Evolutionary conservation across 2,329 filamentous ascomycete genomes (phyloP).

Genomic region (Aspergillus fumigatus): DNA sequence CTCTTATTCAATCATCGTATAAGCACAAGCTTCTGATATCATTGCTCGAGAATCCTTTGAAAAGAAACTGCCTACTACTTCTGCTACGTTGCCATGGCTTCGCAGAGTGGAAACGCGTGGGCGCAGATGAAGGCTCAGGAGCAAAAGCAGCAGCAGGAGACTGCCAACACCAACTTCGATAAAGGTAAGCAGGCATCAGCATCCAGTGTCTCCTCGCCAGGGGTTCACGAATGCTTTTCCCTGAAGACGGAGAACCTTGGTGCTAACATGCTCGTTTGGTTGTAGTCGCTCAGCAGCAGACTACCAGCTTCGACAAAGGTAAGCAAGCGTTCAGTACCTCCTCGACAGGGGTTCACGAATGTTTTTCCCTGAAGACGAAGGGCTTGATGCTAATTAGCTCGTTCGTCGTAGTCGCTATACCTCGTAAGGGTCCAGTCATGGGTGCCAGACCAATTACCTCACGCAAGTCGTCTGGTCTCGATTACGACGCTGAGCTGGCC

Average conservation of each 20-base stretch:
- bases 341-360: background rate
- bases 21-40: background rate
- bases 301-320: conserved; percentile 2
- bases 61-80: background rate
- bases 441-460: conserved; percentile 5
- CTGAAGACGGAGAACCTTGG: background rate
- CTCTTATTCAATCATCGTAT: background rate
- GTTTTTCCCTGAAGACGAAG: background rate
- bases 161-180: background rate
- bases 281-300: background rate
- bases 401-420: conserved; percentile 1
- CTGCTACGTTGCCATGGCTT: conserved; percentile 7
- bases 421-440: conserved; percentile 2
- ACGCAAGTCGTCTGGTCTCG: conserved; percentile 18
- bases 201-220: background rate
- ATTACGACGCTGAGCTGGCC: conserved; percentile 23
- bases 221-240: background rate
- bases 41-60: background rate
- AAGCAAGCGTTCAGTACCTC: background rate
- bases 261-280: background rate
- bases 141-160: conserved; percentile 5
- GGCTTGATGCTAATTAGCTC: background rate
- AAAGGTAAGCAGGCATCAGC: conserved; percentile 4
- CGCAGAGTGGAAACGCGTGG: conserved; percentile 23
- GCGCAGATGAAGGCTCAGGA: conserved; percentile 19